Conservation (phyloP, 192 early-diverging fungal genomes). For the Gryganskiella cystojenkinii region DNA sequence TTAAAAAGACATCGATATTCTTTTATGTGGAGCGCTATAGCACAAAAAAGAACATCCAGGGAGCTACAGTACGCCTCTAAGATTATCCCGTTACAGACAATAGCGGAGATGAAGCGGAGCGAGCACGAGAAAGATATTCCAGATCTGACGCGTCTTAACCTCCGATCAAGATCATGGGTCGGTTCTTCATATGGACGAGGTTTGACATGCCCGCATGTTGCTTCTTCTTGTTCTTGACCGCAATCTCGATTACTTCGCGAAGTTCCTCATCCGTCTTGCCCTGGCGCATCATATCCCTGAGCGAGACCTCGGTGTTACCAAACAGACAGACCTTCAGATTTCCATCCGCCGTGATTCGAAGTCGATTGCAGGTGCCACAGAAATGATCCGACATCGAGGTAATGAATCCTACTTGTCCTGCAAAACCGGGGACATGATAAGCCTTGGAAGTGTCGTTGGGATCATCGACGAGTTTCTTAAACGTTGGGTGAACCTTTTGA, state of each 20-base stretch:
- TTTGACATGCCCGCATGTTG: slow-evolving; percentile 95
- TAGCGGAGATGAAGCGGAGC: too few species aligned
- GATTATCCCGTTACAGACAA: too few species aligned
- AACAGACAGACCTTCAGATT: slow-evolving; percentile 95
- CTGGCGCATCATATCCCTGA: slow-evolving; percentile 82
- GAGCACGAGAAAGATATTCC: too few species aligned
- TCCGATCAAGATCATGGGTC: slow-evolving; percentile 97
- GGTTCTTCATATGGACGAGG: slow-evolving; percentile 83
- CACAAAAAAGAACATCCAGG: too few species aligned
- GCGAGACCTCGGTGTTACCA: slow-evolving; percentile 89
- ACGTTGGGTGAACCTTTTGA: slow-evolving; percentile 59
- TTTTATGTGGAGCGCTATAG: too few species aligned
- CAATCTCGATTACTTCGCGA: slow-evolving; percentile 74
- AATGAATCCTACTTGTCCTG: slow-evolving; percentile 95
- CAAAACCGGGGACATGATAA: slow-evolving; percentile 80
- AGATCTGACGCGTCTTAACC: slow-evolving; percentile 62
- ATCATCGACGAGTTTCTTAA: slow-evolving; percentile 76
- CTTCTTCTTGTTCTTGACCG: slow-evolving; percentile 90
- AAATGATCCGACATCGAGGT: slow-evolving; percentile 99
- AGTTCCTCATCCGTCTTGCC: slow-evolving; percentile 74
- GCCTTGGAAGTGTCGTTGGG: slow-evolving; percentile 90
- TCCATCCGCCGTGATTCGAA: slow-evolving; percentile 94
- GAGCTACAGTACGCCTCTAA: too few species aligned
- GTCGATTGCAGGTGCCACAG: slow-evolving; percentile 92
- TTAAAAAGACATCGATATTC: too few species aligned